Evolutionary conservation across 2,329 filamentous ascomycete genomes (phyloP).

Genomic region (Endothia cerciana): DNA sequence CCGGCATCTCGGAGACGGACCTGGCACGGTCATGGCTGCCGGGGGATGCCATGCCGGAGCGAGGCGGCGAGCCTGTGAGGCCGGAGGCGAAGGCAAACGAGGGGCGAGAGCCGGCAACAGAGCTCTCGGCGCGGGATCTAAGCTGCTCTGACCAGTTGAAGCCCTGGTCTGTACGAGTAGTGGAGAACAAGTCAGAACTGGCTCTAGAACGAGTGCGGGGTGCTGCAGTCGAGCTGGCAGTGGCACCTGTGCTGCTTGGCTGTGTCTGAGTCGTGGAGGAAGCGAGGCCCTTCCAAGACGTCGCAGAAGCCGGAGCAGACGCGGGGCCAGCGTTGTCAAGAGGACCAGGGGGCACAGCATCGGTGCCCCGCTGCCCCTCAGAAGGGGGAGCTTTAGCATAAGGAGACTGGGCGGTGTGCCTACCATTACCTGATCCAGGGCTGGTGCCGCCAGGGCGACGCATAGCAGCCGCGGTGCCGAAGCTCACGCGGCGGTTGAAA

Average conservation of each 20-base stretch:
- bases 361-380: conserved; percentile 36
- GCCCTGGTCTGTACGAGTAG: conserved; percentile 77
- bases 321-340: conserved; percentile 37
- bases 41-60: conserved; percentile 34
- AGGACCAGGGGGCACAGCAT: conserved; percentile 36
- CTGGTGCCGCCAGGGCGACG: conserved; percentile 61
- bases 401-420: conserved; percentile 48
- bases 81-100: conserved; percentile 61
- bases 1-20: conserved; percentile 68
- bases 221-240: conserved; percentile 56
- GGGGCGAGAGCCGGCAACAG: conserved; percentile 58
- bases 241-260: conserved; percentile 39
- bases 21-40: conserved; percentile 66
- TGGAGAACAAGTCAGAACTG: conserved; percentile 66
- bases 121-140: conserved; percentile 87
- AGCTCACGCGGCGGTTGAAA: conserved; percentile 85
- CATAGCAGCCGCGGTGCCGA: conserved; percentile 75
- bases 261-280: conserved; percentile 33
- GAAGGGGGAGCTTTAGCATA: conserved; percentile 36
- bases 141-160: conserved; percentile 98
- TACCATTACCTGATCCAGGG: conserved; percentile 63
- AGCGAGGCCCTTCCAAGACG: conserved; percentile 36
- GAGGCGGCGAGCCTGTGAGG: conserved; percentile 48
- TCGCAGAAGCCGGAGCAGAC: conserved; percentile 35
- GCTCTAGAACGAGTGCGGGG: conserved; percentile 59